phyloP scores from a whole-genome alignment of 2,329 filamentous ascomycete genomes.

The Keithomyces neogunnii region DNA sequence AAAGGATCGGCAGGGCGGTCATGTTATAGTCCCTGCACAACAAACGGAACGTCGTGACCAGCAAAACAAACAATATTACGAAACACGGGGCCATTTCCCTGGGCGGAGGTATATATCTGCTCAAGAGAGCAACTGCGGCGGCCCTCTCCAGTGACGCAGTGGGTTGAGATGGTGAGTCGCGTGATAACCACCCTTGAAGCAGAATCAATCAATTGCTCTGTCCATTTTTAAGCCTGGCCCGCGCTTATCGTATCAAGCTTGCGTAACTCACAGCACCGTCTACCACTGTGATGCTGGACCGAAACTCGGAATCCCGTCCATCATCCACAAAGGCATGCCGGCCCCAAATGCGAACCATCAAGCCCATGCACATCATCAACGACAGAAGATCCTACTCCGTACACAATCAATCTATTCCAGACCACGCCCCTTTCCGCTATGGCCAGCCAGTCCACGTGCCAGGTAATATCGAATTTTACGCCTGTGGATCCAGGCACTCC shows the following conservation, averaged over 20 bases:
- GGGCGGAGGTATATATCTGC: slow-evolving; percentile 57
- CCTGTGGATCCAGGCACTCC: no score
- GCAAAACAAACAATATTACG: slow-evolving; percentile 77
- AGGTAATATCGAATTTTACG: no score
- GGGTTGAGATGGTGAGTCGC: slow-evolving; percentile 76
- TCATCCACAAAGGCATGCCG: slow-evolving; percentile 75
- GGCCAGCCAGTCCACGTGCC: no score
- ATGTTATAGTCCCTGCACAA: slow-evolving; percentile 64
- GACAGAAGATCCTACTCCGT: slow-evolving; percentile 47
- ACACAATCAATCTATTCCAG: no score
- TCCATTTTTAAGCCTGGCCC: neutral
- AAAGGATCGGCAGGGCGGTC: slow-evolving; percentile 58
- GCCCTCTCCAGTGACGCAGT: slow-evolving; percentile 68
- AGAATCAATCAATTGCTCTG: slow-evolving; percentile 76
- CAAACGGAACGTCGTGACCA: slow-evolving; percentile 64
- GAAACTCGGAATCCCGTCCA: slow-evolving; percentile 68
- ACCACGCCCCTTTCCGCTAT: no score
- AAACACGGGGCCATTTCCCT: slow-evolving; percentile 65
- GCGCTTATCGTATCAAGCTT: neutral
- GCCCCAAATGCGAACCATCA: slow-evolving; percentile 81
- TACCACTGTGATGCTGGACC: slow-evolving; percentile 71
- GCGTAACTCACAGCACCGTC: slow-evolving; percentile 59
- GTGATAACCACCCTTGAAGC: slow-evolving; percentile 78
- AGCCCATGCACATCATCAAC: slow-evolving; percentile 54
- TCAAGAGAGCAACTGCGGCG: slow-evolving; percentile 67